Conservation (phyloP, 2,329 filamentous ascomycete genomes). For the Colletotrichum higginsianum region DNA sequence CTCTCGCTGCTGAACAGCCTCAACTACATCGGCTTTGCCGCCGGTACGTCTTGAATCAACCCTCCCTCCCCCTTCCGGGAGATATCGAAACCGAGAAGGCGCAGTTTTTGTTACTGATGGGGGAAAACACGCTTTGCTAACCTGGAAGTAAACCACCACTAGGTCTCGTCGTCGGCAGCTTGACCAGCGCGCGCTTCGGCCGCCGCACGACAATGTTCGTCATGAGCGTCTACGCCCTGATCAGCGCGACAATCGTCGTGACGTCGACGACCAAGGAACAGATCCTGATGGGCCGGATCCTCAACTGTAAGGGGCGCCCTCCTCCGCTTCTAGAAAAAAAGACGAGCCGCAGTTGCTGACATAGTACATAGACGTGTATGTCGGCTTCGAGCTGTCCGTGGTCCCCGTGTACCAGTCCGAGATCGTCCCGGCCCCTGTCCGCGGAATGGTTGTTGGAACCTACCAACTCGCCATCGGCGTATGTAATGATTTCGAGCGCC, state of each 20-base stretch:
- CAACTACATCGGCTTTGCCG: too few relatives aligned
- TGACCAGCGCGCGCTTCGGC: conserved; percentile 50
- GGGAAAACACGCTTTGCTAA: too few relatives aligned
- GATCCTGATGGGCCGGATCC: conserved; percentile 53
- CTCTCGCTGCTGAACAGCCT: too few relatives aligned
- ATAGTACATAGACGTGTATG: conserved; percentile 48
- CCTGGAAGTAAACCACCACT: too few relatives aligned
- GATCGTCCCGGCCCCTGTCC: conserved; percentile 49
- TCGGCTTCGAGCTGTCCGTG: conserved; percentile 57
- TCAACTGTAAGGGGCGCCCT: conserved; percentile 47
- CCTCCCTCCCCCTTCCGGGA: too few relatives aligned
- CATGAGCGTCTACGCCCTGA: conserved; percentile 55
- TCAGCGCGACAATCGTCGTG: conserved; percentile 51
- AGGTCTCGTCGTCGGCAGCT: conserved; percentile 43
- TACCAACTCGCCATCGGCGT: conserved; percentile 53
- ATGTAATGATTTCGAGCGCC: not conserved
- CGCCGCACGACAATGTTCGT: conserved; percentile 53
- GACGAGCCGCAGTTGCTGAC: not conserved
- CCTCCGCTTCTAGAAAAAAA: too few relatives aligned
- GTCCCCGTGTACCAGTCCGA: conserved; percentile 56
- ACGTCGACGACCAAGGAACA: conserved; percentile 50
- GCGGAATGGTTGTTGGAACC: conserved; percentile 53
- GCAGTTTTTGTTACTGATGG: too few relatives aligned
- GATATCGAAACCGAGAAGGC: too few relatives aligned
- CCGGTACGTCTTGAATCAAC: too few relatives aligned